Evolutionary conservation across 2,329 filamentous ascomycete genomes (phyloP).

Genomic region (Graphilbum fragrans): DNA sequence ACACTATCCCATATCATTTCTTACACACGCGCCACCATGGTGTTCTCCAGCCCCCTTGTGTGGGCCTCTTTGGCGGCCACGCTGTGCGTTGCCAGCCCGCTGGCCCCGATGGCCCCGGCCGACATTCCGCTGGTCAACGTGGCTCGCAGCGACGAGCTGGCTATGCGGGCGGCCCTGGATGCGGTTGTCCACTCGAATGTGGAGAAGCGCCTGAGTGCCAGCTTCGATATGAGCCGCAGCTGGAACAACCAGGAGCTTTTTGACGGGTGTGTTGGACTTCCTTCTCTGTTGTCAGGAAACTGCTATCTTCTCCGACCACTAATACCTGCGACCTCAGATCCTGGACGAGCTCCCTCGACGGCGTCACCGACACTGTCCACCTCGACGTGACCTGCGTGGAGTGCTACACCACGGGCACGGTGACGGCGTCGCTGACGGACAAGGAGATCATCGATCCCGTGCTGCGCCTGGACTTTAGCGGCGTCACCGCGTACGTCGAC

Average conservation of each 20-base stretch:
- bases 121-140: conserved; percentile 2
- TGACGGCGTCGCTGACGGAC: conserved; percentile 26
- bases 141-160: conserved; percentile 8
- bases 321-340: conserved; percentile 2
- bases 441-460: conserved; percentile 25
- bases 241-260: conserved; percentile 12
- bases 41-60: not conserved
- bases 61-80: conserved; percentile 6
- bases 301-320: not conserved
- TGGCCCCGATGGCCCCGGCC: conserved; percentile 2
- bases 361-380: conserved; percentile 7
- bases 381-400: conserved; percentile 28
- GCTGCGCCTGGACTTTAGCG: conserved; percentile 32
- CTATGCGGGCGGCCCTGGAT: conserved; percentile 8
- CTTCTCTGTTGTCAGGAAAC: not conserved
- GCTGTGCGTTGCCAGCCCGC: conserved; percentile 3
- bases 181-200: conserved; percentile 6
- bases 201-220: conserved; percentile 8
- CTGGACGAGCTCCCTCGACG: conserved; percentile 4
- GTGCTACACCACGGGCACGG: conserved; percentile 37
- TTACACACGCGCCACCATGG: no score
- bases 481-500: conserved; percentile 38
- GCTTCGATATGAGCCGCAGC: conserved; percentile 9
- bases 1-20: no score
- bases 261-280: conserved; percentile 6